Conservation (phyloP, 495 filamentous ascomycete genomes). For the Jackrogersella minutella region DNA sequence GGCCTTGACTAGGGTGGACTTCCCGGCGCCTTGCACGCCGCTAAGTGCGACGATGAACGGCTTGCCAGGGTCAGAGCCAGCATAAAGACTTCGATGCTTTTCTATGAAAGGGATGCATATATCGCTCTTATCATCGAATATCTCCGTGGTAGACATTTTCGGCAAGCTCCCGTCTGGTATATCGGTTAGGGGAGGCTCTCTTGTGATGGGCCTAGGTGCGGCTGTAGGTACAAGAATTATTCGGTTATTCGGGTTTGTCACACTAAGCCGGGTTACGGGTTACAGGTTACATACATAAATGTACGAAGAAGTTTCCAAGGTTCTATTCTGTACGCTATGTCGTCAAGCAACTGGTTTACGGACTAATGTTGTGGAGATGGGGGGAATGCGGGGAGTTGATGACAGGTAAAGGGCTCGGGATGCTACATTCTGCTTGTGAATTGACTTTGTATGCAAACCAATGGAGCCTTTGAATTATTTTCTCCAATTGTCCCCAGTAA, state of each 20-base stretch:
- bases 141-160: slow-evolving; percentile 46
- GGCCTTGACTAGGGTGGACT: slow-evolving; percentile 82
- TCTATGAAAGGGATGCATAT: slow-evolving; percentile 86
- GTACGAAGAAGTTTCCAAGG: not conserved
- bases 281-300: not conserved
- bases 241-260: slow-evolving; percentile 33
- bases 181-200: slow-evolving; percentile 1
- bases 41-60: slow-evolving; percentile 70
- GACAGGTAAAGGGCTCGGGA: not conserved
- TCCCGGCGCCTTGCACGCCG: slow-evolving; percentile 86
- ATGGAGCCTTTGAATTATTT: not conserved
- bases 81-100: slow-evolving; percentile 65
- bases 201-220: slow-evolving; percentile 21
- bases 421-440: slow-evolving; percentile 3
- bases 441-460: not conserved
- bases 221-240: slow-evolving; percentile 6
- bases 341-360: slow-evolving; percentile 1
- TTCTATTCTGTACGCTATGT: not conserved
- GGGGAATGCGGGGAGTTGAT: slow-evolving; percentile 34
- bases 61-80: slow-evolving; percentile 41
- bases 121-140: slow-evolving; percentile 86
- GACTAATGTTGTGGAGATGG: slow-evolving; percentile 26
- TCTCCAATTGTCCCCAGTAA: not conserved
- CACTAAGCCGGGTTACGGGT: slow-evolving; percentile 1
- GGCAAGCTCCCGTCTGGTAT: not conserved